Conservation (phyloP, 2,329 filamentous ascomycete species). For the Penicillium sp. region DNA sequence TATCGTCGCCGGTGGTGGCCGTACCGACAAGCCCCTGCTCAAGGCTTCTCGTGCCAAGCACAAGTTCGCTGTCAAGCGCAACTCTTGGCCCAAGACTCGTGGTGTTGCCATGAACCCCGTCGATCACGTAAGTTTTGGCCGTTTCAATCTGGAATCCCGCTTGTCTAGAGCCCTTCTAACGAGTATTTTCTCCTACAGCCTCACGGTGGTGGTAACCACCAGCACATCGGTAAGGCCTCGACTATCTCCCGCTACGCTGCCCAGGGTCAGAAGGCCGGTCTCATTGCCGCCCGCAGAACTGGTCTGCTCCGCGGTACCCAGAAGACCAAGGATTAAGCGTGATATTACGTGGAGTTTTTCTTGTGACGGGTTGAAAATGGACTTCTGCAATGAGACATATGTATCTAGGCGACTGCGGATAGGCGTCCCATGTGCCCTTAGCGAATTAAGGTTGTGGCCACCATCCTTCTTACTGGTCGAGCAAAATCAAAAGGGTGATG, state of each 20-base stretch:
- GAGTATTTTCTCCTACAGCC: constrained; percentile 54
- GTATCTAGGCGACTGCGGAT: constrained; percentile 51
- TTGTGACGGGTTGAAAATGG: constrained; percentile 51
- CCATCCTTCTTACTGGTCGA: constrained; percentile 41
- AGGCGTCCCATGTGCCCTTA: constrained; percentile 47
- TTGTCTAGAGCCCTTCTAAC: constrained; percentile 28
- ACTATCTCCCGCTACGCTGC: constrained; percentile 98
- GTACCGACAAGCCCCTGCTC: constrained; percentile 99
- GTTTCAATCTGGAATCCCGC: neutral
- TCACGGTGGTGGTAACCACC: constrained; percentile 99
- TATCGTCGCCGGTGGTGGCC: constrained; percentile 98
- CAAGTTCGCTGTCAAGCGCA: constrained; percentile 99
- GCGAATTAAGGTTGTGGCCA: constrained; percentile 50
- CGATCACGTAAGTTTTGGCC: constrained; percentile 73
- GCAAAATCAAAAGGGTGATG: constrained; percentile 38
- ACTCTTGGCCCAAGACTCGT: constrained; percentile 99
- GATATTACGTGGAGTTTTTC: constrained; percentile 65
- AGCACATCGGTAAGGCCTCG: constrained; percentile 99
- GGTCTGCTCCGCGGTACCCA: constrained; percentile 99
- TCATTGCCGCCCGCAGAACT: constrained; percentile 98
- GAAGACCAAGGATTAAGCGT: constrained; percentile 96
- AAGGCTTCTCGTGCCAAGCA: constrained; percentile 99
- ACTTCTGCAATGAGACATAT: constrained; percentile 51
- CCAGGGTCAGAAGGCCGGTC: constrained; percentile 99
- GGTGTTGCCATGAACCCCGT: constrained; percentile 99